Percentiles rank a stretch among this genome's conserved stretches.
These are phyloP conservation scores for Pichia eremophila DNA, from an alignment of 805 yeast species.

Conservation along the genomic window DNA sequence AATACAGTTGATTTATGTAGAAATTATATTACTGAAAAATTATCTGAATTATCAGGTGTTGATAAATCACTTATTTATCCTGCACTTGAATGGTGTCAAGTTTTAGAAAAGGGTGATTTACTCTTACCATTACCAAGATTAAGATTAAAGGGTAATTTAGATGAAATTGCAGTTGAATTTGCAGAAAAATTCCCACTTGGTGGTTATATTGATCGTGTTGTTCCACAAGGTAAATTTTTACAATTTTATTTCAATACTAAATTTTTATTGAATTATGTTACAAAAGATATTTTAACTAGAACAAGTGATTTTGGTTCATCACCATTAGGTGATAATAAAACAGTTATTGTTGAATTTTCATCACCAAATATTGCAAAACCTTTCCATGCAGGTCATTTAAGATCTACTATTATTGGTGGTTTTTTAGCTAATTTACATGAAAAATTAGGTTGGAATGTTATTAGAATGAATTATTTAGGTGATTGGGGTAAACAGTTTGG, in stretches of 20 bases:
- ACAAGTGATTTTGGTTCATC: constrained; percentile 60
- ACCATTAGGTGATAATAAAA: constrained; percentile 66
- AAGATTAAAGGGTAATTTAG: constrained; percentile 78
- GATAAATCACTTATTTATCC: constrained; percentile 62
- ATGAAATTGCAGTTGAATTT: constrained; percentile 67
- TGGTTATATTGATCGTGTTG: constrained; percentile 57
- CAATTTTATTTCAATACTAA: constrained; percentile 76
- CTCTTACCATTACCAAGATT: constrained; percentile 87
- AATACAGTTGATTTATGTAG: constrained; percentile 85
- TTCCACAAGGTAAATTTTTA: constrained; percentile 81
- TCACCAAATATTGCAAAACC: constrained; percentile 99
- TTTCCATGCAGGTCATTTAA: constrained; percentile 97
- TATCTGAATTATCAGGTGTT: constrained; percentile 65
- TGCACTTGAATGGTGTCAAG: constrained; percentile 80
- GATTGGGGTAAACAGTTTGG: constrained; percentile 99
- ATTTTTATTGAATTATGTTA: constrained; percentile 56
- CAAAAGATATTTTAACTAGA: constrained; percentile 59
- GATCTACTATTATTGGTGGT: constrained; percentile 97
- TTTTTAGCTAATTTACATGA: constrained; percentile 85
- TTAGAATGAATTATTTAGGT: constrained; percentile 89
- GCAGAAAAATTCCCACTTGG: constrained; percentile 69
- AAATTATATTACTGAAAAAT: constrained; percentile 76
- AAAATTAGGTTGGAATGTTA: constrained; percentile 85
- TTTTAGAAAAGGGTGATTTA: constrained; percentile 86
- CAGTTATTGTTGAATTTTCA: constrained; percentile 76